These are phyloP conservation scores for Kokia cookei DNA, from an alignment of 441 rosid genomes.

Conservation along the genomic window DNA sequence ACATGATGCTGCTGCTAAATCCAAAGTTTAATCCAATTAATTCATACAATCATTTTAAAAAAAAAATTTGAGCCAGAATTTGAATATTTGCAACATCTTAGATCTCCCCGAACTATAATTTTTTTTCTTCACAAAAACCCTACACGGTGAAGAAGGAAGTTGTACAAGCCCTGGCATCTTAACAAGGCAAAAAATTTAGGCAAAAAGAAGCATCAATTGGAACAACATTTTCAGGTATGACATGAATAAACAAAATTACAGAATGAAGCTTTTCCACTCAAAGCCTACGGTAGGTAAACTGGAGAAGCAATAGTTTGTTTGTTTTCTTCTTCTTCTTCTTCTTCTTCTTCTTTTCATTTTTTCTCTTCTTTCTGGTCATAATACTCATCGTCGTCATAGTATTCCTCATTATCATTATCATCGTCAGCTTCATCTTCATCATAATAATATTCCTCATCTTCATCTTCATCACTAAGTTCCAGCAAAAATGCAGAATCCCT, in stretches of 20 bases:
- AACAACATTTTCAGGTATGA: not conserved
- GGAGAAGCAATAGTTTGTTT: slow-evolving; percentile 4
- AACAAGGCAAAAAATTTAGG: not conserved
- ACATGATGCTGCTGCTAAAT: too few relatives aligned
- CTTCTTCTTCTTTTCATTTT: slow-evolving; percentile 3
- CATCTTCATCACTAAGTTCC: slow-evolving; percentile 22
- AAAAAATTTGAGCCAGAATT: too few relatives aligned
- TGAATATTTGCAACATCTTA: too few relatives aligned
- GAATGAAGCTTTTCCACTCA: not conserved
- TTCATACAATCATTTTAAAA: too few relatives aligned
- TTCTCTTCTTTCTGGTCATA: slow-evolving; percentile 22
- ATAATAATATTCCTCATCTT: slow-evolving; percentile 33
- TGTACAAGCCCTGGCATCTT: too few relatives aligned
- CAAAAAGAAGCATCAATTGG: not conserved
- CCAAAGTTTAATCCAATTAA: too few relatives aligned
- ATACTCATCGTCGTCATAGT: slow-evolving; percentile 31
- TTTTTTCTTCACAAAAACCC: too few relatives aligned
- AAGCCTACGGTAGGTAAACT: not conserved
- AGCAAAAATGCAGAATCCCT: slow-evolving; percentile 4
- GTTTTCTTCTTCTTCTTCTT: slow-evolving; percentile 8
- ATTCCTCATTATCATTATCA: slow-evolving; percentile 30
- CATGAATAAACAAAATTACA: not conserved
- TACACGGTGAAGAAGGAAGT: too few relatives aligned
- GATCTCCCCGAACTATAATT: too few relatives aligned
- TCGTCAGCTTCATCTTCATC: slow-evolving; percentile 25